Conservation (phyloP, 2,329 filamentous ascomycete genomes). For the Ceratocystis smalleyi region DNA sequence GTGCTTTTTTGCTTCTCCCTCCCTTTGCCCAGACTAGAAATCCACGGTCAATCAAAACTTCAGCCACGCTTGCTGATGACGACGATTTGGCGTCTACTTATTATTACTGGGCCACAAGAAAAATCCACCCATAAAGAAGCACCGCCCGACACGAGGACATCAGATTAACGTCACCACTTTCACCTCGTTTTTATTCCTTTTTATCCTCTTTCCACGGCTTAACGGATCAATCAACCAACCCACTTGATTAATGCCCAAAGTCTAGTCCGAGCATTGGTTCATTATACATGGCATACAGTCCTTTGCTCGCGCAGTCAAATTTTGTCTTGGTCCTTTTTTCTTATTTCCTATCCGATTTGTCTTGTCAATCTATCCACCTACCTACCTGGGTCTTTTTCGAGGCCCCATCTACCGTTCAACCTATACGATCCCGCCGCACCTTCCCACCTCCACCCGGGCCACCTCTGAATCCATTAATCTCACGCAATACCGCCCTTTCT, state of each 20-base stretch:
- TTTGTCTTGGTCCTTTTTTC: background rate
- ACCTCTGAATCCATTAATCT: background rate
- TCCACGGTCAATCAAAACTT: too few species aligned
- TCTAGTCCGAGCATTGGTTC: background rate
- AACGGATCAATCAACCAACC: background rate
- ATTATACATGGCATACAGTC: background rate
- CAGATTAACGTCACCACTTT: too few species aligned
- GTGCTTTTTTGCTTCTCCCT: too few species aligned
- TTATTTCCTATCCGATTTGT: too few species aligned
- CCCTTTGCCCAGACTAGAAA: too few species aligned
- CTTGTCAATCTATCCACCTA: too few species aligned
- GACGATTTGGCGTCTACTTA: too few species aligned
- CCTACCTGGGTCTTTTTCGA: background rate
- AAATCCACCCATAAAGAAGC: too few species aligned
- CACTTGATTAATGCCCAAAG: background rate
- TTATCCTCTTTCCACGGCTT: background rate
- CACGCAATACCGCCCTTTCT: background rate
- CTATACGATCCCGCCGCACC: background rate
- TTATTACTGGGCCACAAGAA: too few species aligned
- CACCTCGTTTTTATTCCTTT: background rate
- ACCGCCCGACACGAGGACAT: too few species aligned
- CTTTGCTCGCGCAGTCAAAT: background rate
- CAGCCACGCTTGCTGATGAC: too few species aligned
- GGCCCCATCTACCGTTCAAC: background rate
- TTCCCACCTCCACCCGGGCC: background rate